These are phyloP conservation scores for Phialemoniopsis sp. DNA, from an alignment of 2,329 filamentous ascomycete genomes.

Conservation along the genomic window DNA sequence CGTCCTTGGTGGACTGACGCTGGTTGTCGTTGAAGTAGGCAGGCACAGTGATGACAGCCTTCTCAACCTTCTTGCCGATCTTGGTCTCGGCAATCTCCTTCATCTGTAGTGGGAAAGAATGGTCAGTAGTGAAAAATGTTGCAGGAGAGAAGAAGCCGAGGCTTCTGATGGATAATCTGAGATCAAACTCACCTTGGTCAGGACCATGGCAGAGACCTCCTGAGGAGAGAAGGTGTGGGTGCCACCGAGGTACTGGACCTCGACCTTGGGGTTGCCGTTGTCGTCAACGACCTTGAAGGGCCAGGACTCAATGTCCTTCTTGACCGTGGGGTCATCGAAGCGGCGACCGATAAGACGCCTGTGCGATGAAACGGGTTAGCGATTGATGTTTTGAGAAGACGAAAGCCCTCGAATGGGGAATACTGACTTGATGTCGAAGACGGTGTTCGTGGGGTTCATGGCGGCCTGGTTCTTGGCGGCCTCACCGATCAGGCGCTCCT, in stretches of 20 bases:
- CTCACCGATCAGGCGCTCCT: conserved; percentile 99
- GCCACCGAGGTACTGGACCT: conserved; percentile 95
- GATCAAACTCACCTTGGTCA: conserved; percentile 72
- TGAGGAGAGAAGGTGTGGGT: conserved; percentile 95
- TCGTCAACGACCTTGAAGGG: conserved; percentile 97
- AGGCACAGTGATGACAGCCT: conserved; percentile 97
- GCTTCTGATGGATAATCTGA: background rate
- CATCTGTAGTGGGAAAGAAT: conserved; percentile 60
- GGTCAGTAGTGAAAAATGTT: conserved; percentile 2
- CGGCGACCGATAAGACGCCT: conserved; percentile 97
- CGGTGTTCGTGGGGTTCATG: conserved; percentile 97
- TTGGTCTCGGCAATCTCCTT: conserved; percentile 98
- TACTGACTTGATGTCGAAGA: conserved; percentile 97
- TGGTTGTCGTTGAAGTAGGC: conserved; percentile 99
- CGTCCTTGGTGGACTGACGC: conserved; percentile 98
- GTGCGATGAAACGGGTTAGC: conserved; percentile 8
- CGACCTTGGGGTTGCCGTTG: conserved; percentile 80
- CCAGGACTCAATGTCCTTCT: conserved; percentile 99
- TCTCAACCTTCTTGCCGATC: conserved; percentile 97
- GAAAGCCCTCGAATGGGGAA: background rate
- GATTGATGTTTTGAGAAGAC: background rate
- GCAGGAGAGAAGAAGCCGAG: background rate
- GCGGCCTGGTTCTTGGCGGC: conserved; percentile 99
- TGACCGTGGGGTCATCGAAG: conserved; percentile 92
- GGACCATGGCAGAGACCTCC: conserved; percentile 98